Percentiles rank a stretch among this genome's conserved stretches.
Evolutionary conservation across 495 filamentous ascomycete genomes (phyloP).

Genomic region (Aspergillus olivimuriae): DNA sequence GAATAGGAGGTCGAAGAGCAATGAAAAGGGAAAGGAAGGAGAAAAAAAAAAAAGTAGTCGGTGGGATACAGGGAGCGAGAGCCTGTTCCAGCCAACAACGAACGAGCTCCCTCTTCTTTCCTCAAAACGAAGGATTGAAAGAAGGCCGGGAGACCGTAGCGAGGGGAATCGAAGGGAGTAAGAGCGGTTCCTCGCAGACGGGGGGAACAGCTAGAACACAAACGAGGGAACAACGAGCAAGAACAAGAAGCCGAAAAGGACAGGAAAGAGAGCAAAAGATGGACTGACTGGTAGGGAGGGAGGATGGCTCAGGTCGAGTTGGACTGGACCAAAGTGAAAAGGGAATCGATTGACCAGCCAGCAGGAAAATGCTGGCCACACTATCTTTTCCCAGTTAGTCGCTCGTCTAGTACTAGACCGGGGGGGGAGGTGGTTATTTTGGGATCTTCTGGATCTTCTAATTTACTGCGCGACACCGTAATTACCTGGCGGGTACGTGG

Average conservation of each 20-base stretch:
- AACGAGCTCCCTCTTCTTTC: constrained; percentile 24
- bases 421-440: constrained; percentile 38
- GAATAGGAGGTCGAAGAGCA: constrained; percentile 15
- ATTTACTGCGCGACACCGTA: constrained; percentile 24
- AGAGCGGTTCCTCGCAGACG: too few relatives aligned
- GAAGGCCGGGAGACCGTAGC: constrained; percentile 17
- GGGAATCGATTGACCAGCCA: constrained; percentile 25
- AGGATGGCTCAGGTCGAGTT: constrained; percentile 19
- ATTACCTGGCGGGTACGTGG: background rate
- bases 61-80: constrained; percentile 1
- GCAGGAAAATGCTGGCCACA: constrained; percentile 19
- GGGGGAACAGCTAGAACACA: too few relatives aligned
- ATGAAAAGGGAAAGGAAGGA: constrained; percentile 4
- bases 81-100: constrained; percentile 13
- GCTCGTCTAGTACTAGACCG: constrained; percentile 8
- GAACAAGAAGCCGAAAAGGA: constrained; percentile 18
- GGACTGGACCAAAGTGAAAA: constrained; percentile 24
- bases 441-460: constrained; percentile 26
- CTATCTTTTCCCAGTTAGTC: background rate
- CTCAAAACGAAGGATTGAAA: constrained; percentile 20
- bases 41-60: background rate
- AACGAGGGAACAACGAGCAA: too few relatives aligned
- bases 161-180: too few relatives aligned
- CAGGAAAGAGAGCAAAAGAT: constrained; percentile 25
- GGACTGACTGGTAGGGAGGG: constrained; percentile 14